A percentile compares a stretch with the other conserved stretches of the same genome.
phyloP scores from a whole-genome alignment of 2,329 filamentous ascomycete species.

The Teratosphaeriaceae sp. region DNA sequence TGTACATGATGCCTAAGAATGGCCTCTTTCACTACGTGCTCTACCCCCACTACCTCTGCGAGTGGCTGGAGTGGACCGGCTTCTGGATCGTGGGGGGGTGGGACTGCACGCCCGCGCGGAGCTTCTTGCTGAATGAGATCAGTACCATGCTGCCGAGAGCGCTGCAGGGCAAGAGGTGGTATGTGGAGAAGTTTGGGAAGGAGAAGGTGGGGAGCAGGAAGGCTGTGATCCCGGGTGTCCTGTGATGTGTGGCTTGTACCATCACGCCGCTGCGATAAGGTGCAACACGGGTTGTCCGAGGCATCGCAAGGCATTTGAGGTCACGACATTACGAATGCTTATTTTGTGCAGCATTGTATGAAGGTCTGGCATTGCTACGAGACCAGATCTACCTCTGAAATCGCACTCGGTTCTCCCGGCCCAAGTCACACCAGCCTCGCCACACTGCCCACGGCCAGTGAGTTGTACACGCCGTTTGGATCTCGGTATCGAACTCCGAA shows the following conservation, averaged over 20 bases:
- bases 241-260: no score
- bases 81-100: slow-evolving; percentile 70
- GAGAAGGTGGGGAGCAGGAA: slow-evolving; percentile 69
- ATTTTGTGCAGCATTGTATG: no score
- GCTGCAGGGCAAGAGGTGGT: slow-evolving; percentile 76
- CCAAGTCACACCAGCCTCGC: no score
- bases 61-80: slow-evolving; percentile 94
- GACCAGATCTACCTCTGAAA: no score
- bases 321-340: not conserved
- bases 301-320: not conserved
- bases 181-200: slow-evolving; percentile 77
- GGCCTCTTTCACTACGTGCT: slow-evolving; percentile 78
- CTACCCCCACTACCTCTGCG: slow-evolving; percentile 90
- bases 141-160: slow-evolving; percentile 86
- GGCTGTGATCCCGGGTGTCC: slow-evolving; percentile 59
- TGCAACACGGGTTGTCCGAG: not conserved
- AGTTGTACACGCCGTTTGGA: no score
- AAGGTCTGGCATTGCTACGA: no score
- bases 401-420: no score
- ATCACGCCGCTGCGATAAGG: no score
- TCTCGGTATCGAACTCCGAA: no score
- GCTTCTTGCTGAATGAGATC: slow-evolving; percentile 81
- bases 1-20: slow-evolving; percentile 79
- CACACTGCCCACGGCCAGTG: no score
- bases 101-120: slow-evolving; percentile 65